Evolutionary conservation across 208 protist genomes (phyloP).

Genomic region (Trypanosoma avium): DNA sequence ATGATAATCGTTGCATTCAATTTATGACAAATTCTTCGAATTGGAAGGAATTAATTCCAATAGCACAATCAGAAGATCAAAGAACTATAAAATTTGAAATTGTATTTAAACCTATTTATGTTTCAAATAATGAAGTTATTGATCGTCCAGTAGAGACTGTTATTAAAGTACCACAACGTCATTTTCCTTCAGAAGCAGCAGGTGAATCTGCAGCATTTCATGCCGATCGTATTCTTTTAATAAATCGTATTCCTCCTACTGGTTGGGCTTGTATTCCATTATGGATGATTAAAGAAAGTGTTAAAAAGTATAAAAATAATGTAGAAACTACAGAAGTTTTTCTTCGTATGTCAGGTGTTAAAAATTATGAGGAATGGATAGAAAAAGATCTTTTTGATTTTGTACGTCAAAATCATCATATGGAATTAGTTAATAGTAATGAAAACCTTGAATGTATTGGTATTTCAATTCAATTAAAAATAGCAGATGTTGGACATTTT

Average conservation of each 20-base stretch:
- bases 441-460: conserved; percentile 25
- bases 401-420: not conserved
- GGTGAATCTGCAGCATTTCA: conserved; percentile 29
- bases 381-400: conserved; percentile 38
- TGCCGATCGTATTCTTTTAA: conserved; percentile 31
- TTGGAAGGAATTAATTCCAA: conserved; percentile 31
- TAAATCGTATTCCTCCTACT: conserved; percentile 36
- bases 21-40: conserved; percentile 32
- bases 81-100: conserved; percentile 40
- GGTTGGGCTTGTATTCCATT: conserved; percentile 34
- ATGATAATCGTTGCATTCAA: conserved; percentile 24
- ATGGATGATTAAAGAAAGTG: conserved; percentile 17
- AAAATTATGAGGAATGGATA: conserved; percentile 32
- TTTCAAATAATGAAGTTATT: conserved; percentile 3
- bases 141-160: conserved; percentile 21
- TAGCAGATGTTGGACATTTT: conserved; percentile 37
- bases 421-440: not conserved
- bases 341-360: conserved; percentile 15
- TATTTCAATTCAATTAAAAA: conserved; percentile 36
- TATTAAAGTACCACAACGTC: conserved; percentile 39
- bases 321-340: conserved; percentile 20
- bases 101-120: conserved; percentile 17
- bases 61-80: conserved; percentile 21
- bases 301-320: conserved; percentile 22
- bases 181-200: conserved; percentile 27